These are phyloP conservation scores for Rhododendron molle DNA, from an alignment of 148 eudicot genomes.

Conservation along the genomic window DNA sequence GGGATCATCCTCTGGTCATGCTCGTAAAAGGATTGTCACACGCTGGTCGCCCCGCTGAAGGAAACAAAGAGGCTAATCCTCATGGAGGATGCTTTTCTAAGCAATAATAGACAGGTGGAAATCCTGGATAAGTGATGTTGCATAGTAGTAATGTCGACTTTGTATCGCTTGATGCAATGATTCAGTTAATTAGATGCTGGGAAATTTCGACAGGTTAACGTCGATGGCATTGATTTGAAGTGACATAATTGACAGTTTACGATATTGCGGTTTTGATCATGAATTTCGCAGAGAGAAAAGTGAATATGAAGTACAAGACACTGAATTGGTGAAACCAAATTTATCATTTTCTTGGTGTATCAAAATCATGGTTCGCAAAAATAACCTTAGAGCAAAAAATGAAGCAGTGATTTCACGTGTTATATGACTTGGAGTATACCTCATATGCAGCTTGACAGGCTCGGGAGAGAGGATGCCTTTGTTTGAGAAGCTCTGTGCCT, in stretches of 20 bases:
- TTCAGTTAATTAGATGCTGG: background rate
- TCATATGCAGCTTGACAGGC: background rate
- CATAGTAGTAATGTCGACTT: background rate
- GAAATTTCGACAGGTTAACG: background rate
- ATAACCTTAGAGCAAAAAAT: background rate
- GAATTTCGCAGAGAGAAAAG: background rate
- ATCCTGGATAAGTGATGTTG: background rate
- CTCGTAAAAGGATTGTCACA: background rate
- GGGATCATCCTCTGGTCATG: background rate
- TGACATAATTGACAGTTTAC: background rate
- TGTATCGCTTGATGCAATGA: background rate
- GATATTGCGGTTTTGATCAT: background rate
- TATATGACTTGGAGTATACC: background rate
- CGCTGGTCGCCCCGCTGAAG: background rate
- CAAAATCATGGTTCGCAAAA: background rate
- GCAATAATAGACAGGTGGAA: background rate
- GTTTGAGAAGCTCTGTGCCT: background rate
- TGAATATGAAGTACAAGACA: background rate
- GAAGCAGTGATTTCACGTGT: background rate
- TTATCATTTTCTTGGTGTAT: no score
- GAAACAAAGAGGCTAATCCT: background rate
- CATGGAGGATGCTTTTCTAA: background rate
- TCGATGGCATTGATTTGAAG: background rate
- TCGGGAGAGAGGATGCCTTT: background rate
- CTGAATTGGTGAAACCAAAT: background rate